Evolutionary conservation across 2,329 filamentous ascomycete genomes (phyloP).

Genomic region (Sclerotinia minor): DNA sequence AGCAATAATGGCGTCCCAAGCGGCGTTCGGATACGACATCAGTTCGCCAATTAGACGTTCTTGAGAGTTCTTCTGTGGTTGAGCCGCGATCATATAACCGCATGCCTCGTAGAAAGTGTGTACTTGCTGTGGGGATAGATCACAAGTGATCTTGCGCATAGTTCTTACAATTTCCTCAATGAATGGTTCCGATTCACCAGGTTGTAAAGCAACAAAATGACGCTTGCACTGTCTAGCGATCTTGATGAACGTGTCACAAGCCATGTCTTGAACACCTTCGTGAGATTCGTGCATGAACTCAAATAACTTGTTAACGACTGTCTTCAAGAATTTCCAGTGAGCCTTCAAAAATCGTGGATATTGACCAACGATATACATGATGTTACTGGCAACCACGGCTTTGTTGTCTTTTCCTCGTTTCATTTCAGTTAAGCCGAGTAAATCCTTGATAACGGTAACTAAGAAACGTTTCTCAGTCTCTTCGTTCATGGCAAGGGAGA

Average conservation of each 20-base stretch:
- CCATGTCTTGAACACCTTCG: constrained; percentile 99
- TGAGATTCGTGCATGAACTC: constrained; percentile 99
- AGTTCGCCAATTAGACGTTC: constrained; percentile 87
- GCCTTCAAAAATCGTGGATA: constrained; percentile 98
- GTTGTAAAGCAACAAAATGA: constrained; percentile 94
- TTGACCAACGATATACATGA: constrained; percentile 99
- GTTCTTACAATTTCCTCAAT: constrained; percentile 98
- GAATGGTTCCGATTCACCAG: constrained; percentile 91
- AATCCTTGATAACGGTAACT: constrained; percentile 97
- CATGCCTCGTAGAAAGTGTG: constrained; percentile 99
- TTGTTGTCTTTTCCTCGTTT: constrained; percentile 99
- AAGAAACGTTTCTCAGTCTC: constrained; percentile 98
- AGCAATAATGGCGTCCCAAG: constrained; percentile 94
- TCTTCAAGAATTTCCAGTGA: constrained; percentile 99
- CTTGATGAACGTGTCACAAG: constrained; percentile 99
- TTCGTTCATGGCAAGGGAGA: constrained; percentile 98
- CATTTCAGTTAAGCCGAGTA: constrained; percentile 96
- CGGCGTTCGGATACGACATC: constrained; percentile 89
- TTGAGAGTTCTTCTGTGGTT: constrained; percentile 92
- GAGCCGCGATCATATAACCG: constrained; percentile 97
- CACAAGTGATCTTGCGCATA: constrained; percentile 92
- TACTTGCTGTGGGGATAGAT: constrained; percentile 93
- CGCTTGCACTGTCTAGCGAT: constrained; percentile 97
- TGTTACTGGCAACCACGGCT: constrained; percentile 97
- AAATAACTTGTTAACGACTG: constrained; percentile 98